Evolutionary conservation across 805 yeast genomes (phyloP), one percentile per base, ranked within the genome.

Genomic region (Isabelozyma pseudorhagii): DNA sequence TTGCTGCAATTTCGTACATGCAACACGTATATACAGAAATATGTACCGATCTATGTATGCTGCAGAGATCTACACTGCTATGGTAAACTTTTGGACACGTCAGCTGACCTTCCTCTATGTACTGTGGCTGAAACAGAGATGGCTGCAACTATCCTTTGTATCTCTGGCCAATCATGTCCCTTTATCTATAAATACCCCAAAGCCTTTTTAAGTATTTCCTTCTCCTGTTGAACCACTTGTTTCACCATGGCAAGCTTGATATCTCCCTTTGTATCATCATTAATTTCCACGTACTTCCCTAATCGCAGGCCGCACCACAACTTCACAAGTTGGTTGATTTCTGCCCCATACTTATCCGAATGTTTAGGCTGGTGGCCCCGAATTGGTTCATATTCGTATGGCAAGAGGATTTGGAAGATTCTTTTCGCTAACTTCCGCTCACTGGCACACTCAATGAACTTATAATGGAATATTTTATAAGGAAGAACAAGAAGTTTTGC

Each of bases 291-390:
- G 47, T 68, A 69, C 40, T 56, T 45, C 8, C 40, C 50, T 38
- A 69, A 50, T 45, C 69, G 57, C 21, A 54, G 56, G 43, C 47
- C 31, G 29, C 71, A 65, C 74, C 73, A 70, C 13, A 43, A 38
- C 31, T 42, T 51, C 17, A 67, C 50, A 28, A 59, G 45, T 5
- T 45, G 50, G 42, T 54, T n/a, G 25, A 42, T 17, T 47, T 39
- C 46, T 57, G 18, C 47, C 50, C 27, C 38, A 27, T 53, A 46
- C 17, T 41, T 38, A n/a, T 29, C 46, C n/a, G 36, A 11, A 40
- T 47, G 27, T 17, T 42, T 40, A 27, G 36, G 36, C 8, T 31
- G 10, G n/a, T 31, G 36, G 10, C n/a, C n/a, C 7, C n/a, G 10
- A 4, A 31, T 31, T 10, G 10, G 10, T 13, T 31, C 36, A 13